Percentiles rank a stretch among this genome's conserved stretches.
Conservation (phyloP, 129 eudicot species). For the Chrysanthemum lavandulifolium region DNA sequence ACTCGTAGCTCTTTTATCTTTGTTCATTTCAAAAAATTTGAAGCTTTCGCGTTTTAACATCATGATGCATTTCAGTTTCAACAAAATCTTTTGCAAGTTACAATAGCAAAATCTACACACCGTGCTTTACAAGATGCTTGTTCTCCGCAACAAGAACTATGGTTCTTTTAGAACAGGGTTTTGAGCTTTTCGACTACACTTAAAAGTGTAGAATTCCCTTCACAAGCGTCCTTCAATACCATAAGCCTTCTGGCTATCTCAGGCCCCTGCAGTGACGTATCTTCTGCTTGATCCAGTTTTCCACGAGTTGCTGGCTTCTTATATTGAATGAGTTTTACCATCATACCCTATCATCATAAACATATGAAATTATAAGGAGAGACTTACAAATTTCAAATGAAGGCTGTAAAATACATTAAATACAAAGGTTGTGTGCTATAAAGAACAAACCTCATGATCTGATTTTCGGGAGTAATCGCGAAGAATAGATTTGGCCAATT, state of each 20-base stretch:
- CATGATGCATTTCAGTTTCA: neutral
- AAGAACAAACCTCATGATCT: slow-evolving; percentile 65
- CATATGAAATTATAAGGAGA: slow-evolving; percentile 5
- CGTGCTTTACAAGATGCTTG: slow-evolving; percentile 1
- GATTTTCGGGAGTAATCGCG: slow-evolving; percentile 74
- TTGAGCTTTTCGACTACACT: slow-evolving; percentile 60
- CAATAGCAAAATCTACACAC: slow-evolving; percentile 10
- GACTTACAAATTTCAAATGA: neutral
- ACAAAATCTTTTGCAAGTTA: neutral
- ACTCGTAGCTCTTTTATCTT: neutral
- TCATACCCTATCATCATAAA: slow-evolving; percentile 52
- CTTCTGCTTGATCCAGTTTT: slow-evolving; percentile 20
- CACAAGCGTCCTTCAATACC: slow-evolving; percentile 59
- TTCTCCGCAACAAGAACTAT: slow-evolving; percentile 3
- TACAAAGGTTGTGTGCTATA: neutral
- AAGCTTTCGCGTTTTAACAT: slow-evolving; percentile 11
- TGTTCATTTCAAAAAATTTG: slow-evolving; percentile 6
- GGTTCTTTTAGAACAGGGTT: slow-evolving; percentile 23
- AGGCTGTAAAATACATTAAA: neutral
- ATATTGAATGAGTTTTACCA: slow-evolving; percentile 61
- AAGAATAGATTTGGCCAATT: slow-evolving; percentile 69
- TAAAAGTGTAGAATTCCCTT: slow-evolving; percentile 58
- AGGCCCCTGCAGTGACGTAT: slow-evolving; percentile 4
- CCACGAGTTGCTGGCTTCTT: slow-evolving; percentile 21
- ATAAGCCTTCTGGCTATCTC: slow-evolving; percentile 44